phyloP scores from a whole-genome alignment of 108 stramenopile genomes.

The Ochromonas danica region DNA sequence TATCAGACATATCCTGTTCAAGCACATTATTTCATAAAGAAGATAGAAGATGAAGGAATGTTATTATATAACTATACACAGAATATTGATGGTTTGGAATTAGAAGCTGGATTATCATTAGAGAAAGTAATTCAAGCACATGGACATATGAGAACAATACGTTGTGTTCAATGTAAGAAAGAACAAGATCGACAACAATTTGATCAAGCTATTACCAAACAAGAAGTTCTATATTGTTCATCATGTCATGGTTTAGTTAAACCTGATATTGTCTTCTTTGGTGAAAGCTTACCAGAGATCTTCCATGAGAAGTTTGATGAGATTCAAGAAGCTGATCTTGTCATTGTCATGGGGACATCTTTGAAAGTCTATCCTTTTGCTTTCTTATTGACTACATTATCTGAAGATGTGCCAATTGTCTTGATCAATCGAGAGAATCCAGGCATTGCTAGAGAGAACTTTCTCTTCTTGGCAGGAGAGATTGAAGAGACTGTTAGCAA shows the following conservation, averaged over 20 bases:
- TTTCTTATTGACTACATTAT: background rate
- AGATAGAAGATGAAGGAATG: constrained; percentile 71
- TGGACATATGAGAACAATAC: constrained; percentile 65
- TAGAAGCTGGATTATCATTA: constrained; percentile 68
- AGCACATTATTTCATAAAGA: constrained; percentile 78
- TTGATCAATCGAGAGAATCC: constrained; percentile 46
- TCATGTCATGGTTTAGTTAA: constrained; percentile 62
- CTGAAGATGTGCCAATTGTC: constrained; percentile 30
- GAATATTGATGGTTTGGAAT: constrained; percentile 87
- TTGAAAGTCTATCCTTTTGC: constrained; percentile 53
- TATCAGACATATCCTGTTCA: constrained; percentile 73
- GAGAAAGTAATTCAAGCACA: constrained; percentile 84
- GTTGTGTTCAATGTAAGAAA: constrained; percentile 38
- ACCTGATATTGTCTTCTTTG: constrained; percentile 95
- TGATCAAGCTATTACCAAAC: background rate
- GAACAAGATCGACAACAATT: background rate
- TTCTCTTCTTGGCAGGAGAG: constrained; percentile 67
- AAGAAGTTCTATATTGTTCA: background rate
- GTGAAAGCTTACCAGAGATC: constrained; percentile 71
- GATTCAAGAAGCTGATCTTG: constrained; percentile 56
- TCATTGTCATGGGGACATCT: constrained; percentile 79
- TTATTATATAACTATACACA: constrained; percentile 80
- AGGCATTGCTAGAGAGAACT: background rate
- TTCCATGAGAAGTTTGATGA: constrained; percentile 65
- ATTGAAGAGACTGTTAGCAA: constrained; percentile 39